phyloP scores from a whole-genome alignment of 805 yeast genomes.

The Martiniozyma abietophila region DNA sequence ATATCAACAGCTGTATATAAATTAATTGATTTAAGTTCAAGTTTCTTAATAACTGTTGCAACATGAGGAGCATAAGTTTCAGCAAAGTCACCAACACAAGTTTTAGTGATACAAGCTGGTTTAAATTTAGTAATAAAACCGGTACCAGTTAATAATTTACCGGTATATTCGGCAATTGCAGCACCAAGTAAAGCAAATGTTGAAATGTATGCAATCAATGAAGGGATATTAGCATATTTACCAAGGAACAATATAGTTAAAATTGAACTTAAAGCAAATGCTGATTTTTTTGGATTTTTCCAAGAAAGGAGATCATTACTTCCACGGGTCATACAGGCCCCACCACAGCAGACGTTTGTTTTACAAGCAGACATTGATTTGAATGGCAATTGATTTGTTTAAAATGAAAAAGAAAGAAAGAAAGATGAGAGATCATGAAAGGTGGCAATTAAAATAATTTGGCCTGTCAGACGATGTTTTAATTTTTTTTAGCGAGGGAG shows the following conservation, averaged over 20 bases:
- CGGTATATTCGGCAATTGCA: constrained; percentile 68
- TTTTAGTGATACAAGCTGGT: constrained; percentile 48
- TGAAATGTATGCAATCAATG: constrained; percentile 49
- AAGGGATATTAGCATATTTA: constrained; percentile 55
- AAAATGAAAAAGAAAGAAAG: background rate
- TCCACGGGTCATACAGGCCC: constrained; percentile 22
- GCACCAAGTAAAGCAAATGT: constrained; percentile 49
- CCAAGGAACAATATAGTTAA: constrained; percentile 44
- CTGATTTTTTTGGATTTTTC: constrained; percentile 70
- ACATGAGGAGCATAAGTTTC: constrained; percentile 28
- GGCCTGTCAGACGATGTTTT: too few species aligned
- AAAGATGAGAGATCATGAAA: background rate
- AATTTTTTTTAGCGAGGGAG: too few species aligned
- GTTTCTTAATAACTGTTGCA: constrained; percentile 32
- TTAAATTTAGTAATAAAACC: constrained; percentile 75
- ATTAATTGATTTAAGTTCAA: constrained; percentile 47
- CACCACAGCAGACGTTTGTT: constrained; percentile 23
- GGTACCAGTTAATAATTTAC: constrained; percentile 63
- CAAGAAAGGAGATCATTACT: constrained; percentile 46
- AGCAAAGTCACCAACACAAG: constrained; percentile 23
- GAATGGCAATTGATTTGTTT: background rate
- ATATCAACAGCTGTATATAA: constrained; percentile 61
- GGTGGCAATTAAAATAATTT: background rate
- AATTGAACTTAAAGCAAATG: constrained; percentile 61
- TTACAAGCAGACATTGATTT: constrained; percentile 7